Base-by-base conservation (phyloP, 495 filamentous ascomycete species). In the Astrocystis sublimbata region DNA sequence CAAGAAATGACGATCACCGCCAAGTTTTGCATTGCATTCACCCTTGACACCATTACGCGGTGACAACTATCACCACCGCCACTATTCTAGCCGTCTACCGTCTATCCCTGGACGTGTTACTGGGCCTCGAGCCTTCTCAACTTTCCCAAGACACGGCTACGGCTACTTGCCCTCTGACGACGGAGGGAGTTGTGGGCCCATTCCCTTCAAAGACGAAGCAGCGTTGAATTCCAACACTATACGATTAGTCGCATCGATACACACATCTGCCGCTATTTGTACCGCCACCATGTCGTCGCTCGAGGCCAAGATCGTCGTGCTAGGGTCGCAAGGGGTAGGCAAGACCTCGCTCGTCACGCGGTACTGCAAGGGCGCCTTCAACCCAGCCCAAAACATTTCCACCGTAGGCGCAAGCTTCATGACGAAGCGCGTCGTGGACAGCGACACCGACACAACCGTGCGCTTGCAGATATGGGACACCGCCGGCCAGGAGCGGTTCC, bases 391-490 rank as follows among this genome's bases (percentile, higher is more conserved):
- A 50, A 85, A 88, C 15, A 85, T 83, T 5, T 91, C 90, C 17
- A 98, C 93, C 38, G 87, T 97, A 67, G 94, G 94, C 75, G 94
- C 94, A 21, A 92, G 89, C 64, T 97, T 97, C 76, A 83, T 96
- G 69, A 96, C 93, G 51, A 97, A 97, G 76, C 86, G 91, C 68
- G 90, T 97, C 60, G 79, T 92, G 64, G 92, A 97, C 76, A 85
- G 85, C 64, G 87, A 96, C 67, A 80, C 88, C 23, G 89, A 91
- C 66, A 91, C 89, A 8, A 78, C 85, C 13, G 90, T 97, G 21
- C 86, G 92, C 8, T 78, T 97, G 23, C 92, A 96, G 75, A 92
- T 97, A 55, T 96, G 93, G 92, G 90, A 96, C 67, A 96, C 91
- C 63, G 94, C 93, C 51, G 94, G 94, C 45, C 94, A 97, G 68